These are phyloP conservation scores for Globisporangium spiculum DNA, from an alignment of 352 stramenopile genomes.

Conservation along the genomic window DNA sequence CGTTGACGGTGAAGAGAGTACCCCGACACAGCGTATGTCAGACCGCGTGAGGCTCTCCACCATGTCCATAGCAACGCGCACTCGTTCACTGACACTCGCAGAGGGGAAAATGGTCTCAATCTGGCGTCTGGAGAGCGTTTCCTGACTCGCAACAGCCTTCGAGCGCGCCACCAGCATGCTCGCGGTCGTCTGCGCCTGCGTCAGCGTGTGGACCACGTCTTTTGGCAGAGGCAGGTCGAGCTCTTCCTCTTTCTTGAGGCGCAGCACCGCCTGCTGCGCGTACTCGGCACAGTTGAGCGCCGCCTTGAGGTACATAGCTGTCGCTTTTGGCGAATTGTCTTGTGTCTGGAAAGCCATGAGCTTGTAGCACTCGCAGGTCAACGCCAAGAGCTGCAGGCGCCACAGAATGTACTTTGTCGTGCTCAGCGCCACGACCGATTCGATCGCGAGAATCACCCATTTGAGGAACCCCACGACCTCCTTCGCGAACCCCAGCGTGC, in stretches of 20 bases:
- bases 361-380: constrained; percentile 62
- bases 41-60: constrained; percentile 24
- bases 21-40: constrained; percentile 8
- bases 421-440: constrained; percentile 49
- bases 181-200: constrained; percentile 37
- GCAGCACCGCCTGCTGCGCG: constrained; percentile 33
- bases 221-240: constrained; percentile 59
- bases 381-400: constrained; percentile 51
- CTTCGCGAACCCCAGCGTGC: constrained; percentile 40
- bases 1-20: constrained; percentile 11
- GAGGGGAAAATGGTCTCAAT: constrained; percentile 30
- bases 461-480: constrained; percentile 66
- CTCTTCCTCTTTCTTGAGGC: constrained; percentile 72
- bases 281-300: constrained; percentile 44
- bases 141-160: constrained; percentile 20
- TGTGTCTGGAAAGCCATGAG: constrained; percentile 37
- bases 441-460: constrained; percentile 52
- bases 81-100: constrained; percentile 20
- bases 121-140: constrained; percentile 23
- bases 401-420: constrained; percentile 68
- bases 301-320: constrained; percentile 28
- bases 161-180: constrained; percentile 31
- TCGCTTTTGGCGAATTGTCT: not conserved
- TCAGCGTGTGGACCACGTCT: constrained; percentile 31
- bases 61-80: constrained; percentile 39